Conservation (phyloP, 1,139 yeast genomes). For the Yamadazyma blattariae region DNA sequence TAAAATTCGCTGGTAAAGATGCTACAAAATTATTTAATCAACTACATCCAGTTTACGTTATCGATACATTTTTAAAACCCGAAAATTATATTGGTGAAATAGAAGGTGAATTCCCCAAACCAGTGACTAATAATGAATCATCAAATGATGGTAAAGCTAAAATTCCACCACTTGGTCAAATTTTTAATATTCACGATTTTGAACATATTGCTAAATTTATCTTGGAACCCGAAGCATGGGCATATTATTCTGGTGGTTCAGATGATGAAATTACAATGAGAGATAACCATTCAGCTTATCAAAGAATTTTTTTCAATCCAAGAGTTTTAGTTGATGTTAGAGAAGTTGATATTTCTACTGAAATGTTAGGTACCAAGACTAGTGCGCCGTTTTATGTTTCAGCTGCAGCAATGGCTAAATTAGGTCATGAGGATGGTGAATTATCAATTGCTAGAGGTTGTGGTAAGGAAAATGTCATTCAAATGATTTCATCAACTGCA, state of each 20-base stretch:
- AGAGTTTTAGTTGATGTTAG: slow-evolving; percentile 63
- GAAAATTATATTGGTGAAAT: slow-evolving; percentile 7
- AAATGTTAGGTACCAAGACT: slow-evolving; percentile 47
- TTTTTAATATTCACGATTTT: slow-evolving; percentile 66
- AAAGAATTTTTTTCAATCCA: slow-evolving; percentile 78
- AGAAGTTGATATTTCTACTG: slow-evolving; percentile 47
- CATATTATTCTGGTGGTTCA: slow-evolving; percentile 83
- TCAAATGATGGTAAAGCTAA: no score
- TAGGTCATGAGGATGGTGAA: slow-evolving; percentile 59
- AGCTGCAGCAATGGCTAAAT: slow-evolving; percentile 55
- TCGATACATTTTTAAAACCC: slow-evolving; percentile 7
- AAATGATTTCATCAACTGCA: slow-evolving; percentile 57
- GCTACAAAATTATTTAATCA: slow-evolving; percentile 17
- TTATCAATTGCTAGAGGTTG: slow-evolving; percentile 49
- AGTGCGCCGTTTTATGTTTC: slow-evolving; percentile 56
- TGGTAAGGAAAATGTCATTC: slow-evolving; percentile 43
- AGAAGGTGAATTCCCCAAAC: slow-evolving; percentile 4
- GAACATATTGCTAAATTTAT: slow-evolving; percentile 73
- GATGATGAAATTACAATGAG: slow-evolving; percentile 83
- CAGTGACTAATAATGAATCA: neutral
- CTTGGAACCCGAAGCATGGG: slow-evolving; percentile 72
- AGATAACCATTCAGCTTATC: slow-evolving; percentile 81
- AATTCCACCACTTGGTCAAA: slow-evolving; percentile 51
- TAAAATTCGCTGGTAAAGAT: slow-evolving; percentile 27
- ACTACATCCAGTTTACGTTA: slow-evolving; percentile 8